These are phyloP conservation scores for Candida chilensis DNA, from an alignment of 805 yeast species.

Conservation along the genomic window DNA sequence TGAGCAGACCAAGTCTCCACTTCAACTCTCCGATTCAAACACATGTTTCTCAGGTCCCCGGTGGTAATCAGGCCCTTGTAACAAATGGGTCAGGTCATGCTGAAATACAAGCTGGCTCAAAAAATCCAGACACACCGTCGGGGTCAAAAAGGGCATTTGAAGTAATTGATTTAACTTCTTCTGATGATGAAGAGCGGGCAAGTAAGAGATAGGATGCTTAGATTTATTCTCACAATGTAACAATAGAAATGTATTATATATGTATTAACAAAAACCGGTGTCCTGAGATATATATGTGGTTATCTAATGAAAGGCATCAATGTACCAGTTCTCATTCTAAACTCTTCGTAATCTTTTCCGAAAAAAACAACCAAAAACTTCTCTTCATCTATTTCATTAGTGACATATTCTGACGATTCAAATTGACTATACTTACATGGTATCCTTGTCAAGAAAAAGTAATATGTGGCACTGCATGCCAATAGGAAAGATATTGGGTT, in stretches of 20 bases:
- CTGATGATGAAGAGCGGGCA: constrained; percentile 13
- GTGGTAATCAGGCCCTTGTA: too few relatives aligned
- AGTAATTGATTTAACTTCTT: constrained; percentile 14
- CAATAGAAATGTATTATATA: too few relatives aligned
- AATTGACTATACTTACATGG: constrained; percentile 11
- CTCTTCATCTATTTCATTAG: constrained; percentile 45
- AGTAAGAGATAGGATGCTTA: too few relatives aligned
- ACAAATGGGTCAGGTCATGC: too few relatives aligned
- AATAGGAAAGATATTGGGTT: constrained; percentile 52
- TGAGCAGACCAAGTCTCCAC: not conserved
- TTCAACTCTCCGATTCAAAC: constrained; percentile 1
- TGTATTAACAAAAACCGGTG: too few relatives aligned
- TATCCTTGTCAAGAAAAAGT: constrained; percentile 65
- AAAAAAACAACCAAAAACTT: constrained; percentile 54
- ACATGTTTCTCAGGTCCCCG: not conserved
- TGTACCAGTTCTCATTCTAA: constrained; percentile 38
- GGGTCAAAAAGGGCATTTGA: constrained; percentile 8
- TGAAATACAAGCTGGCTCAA: too few relatives aligned
- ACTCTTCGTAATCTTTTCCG: constrained; percentile 52
- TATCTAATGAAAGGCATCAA: constrained; percentile 78
- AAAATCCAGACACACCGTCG: constrained; percentile 1
- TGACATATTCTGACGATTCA: too few relatives aligned
- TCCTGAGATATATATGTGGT: too few relatives aligned
- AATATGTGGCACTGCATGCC: constrained; percentile 51
- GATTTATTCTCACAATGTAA: too few relatives aligned